Conservation (phyloP, 495 filamentous ascomycete genomes). For the Xanthoparmelia taractica region DNA sequence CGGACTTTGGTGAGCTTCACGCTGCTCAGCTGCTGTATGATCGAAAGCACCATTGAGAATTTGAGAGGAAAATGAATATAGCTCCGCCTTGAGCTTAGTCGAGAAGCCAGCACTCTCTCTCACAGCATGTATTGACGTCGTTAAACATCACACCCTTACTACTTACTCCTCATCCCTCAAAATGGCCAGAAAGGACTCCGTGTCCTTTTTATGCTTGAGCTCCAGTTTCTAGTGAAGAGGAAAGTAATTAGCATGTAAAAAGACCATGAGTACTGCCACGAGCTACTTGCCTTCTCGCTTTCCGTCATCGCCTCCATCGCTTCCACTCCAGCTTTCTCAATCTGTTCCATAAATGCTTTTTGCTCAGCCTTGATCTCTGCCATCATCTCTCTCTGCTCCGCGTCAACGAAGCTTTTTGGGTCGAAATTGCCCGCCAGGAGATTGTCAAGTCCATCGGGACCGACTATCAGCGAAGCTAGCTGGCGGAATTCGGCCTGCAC, state of each 20-base stretch:
- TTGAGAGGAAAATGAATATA: neutral
- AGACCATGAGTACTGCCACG: neutral
- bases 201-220: conserved; percentile 14
- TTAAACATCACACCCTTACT: neutral
- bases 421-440: conserved; percentile 2
- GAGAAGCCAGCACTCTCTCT: neutral
- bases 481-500: conserved; percentile 17
- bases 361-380: conserved; percentile 15
- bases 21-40: no score
- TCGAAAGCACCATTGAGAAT: no score
- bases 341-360: conserved; percentile 11
- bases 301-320: conserved; percentile 17
- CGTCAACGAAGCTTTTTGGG: conserved; percentile 1
- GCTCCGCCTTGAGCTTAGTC: neutral
- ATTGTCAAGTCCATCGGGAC: conserved; percentile 12
- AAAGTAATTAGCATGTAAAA: neutral
- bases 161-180: conserved; percentile 22
- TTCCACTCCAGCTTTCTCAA: conserved; percentile 8
- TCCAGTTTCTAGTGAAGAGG: conserved; percentile 10
- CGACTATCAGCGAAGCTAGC: conserved; percentile 15
- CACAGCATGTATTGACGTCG: neutral
- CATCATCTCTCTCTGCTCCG: conserved; percentile 11
- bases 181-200: conserved; percentile 13
- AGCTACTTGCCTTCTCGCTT: conserved; percentile 21
- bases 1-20: no score